Evolutionary conservation across 805 yeast species (phyloP).

Genomic region (Candida loeiensis): DNA sequence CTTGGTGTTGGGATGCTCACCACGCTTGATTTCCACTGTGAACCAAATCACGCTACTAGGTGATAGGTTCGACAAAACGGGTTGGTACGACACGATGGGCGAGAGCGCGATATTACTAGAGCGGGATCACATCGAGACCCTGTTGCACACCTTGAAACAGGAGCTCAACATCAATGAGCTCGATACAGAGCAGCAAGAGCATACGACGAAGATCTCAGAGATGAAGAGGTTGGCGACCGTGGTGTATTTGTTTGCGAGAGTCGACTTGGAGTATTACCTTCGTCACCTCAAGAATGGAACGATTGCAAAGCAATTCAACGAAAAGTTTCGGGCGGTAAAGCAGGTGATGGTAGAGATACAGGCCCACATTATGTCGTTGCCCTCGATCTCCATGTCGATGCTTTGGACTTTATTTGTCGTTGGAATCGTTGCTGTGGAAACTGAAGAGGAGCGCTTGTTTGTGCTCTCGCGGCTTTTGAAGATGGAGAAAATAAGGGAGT

Average conservation of each 20-base stretch:
- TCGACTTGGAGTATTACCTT: slow-evolving; percentile 23
- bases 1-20: slow-evolving; percentile 38
- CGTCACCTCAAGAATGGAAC: slow-evolving; percentile 8
- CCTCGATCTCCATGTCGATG: slow-evolving; percentile 29
- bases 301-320: slow-evolving; percentile 1
- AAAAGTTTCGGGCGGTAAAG: slow-evolving; percentile 12
- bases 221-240: slow-evolving; percentile 34
- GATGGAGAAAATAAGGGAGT: slow-evolving; percentile 35
- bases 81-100: slow-evolving; percentile 1
- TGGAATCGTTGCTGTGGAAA: slow-evolving; percentile 30
- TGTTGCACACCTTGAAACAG: slow-evolving; percentile 22
- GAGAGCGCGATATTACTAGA: slow-evolving; percentile 21
- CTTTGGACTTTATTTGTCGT: slow-evolving; percentile 41
- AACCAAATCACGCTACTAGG: slow-evolving; percentile 37
- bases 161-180: slow-evolving; percentile 12
- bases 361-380: slow-evolving; percentile 19
- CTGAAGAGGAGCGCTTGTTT: slow-evolving; percentile 37
- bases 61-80: slow-evolving; percentile 8
- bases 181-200: slow-evolving; percentile 15
- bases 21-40: slow-evolving; percentile 33
- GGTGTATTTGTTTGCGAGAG: slow-evolving; percentile 34
- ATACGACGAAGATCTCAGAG: slow-evolving; percentile 28
- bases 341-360: slow-evolving; percentile 19
- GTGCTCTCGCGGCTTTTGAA: slow-evolving; percentile 29
- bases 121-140: slow-evolving; percentile 22